A percentile compares a stretch with the other conserved stretches of the same genome.
Conservation (phyloP, 78 protist genomes). For the Cavenderia fasciculata region DNA sequence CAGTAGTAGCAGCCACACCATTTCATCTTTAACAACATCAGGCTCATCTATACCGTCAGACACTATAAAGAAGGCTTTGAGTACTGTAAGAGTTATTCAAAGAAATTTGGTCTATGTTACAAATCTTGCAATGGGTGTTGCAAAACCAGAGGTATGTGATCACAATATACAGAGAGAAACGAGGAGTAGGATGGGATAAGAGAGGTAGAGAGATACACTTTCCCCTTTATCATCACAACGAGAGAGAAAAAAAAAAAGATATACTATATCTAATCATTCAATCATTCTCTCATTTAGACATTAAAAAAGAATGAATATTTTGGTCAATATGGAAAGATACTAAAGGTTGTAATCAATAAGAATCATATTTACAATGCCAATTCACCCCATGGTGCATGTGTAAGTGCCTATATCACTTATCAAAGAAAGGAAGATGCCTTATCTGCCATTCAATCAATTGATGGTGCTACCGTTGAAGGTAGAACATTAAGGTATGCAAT, state of each 20-base stretch:
- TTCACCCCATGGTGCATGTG: conserved; percentile 81
- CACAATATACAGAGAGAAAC: not conserved
- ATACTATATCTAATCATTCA: not conserved
- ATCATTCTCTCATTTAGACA: conserved; percentile 15
- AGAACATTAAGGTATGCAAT: conserved; percentile 43
- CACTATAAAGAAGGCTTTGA: conserved; percentile 54
- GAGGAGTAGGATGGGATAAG: not conserved
- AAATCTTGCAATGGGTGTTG: conserved; percentile 88
- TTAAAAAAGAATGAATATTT: conserved; percentile 88
- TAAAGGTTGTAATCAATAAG: conserved; percentile 91
- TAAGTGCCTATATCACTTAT: conserved; percentile 90
- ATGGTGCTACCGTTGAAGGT: conserved; percentile 87
- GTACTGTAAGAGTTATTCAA: conserved; percentile 93
- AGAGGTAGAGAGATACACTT: not conserved
- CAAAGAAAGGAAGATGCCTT: conserved; percentile 84
- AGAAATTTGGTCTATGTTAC: conserved; percentile 94
- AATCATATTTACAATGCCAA: conserved; percentile 31
- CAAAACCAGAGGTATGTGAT: conserved; percentile 86
- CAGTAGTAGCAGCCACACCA: not conserved
- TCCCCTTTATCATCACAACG: not conserved
- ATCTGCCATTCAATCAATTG: conserved; percentile 74
- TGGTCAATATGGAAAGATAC: conserved; percentile 94
- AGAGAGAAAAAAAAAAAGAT: not conserved
- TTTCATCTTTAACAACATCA: not conserved
- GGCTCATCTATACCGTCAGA: not conserved